Conservation (phyloP, 805 yeast species). For the Candida glaebosa region DNA sequence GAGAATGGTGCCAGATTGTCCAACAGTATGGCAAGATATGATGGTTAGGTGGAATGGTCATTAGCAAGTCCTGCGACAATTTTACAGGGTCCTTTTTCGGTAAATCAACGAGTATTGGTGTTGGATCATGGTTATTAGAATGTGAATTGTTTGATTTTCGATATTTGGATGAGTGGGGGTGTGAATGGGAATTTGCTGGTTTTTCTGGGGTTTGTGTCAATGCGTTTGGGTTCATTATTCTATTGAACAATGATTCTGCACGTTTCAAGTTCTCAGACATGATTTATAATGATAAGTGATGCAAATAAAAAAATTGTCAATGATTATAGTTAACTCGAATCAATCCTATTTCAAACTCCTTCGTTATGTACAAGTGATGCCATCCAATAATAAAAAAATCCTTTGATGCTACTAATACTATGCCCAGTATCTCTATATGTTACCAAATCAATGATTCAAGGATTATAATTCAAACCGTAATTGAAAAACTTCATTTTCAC, state of each 20-base stretch:
- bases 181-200: neutral
- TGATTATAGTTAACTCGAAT: neutral
- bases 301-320: neutral
- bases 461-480: no score
- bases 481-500: no score
- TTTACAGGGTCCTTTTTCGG: slow-evolving; percentile 36
- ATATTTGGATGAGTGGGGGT: slow-evolving; percentile 1
- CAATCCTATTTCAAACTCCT: neutral
- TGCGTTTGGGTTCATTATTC: slow-evolving; percentile 41
- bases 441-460: neutral
- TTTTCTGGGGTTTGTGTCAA: slow-evolving; percentile 3
- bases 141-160: slow-evolving; percentile 6
- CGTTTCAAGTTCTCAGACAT: slow-evolving; percentile 46
- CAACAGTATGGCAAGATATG: slow-evolving; percentile 46
- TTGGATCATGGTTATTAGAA: slow-evolving; percentile 7
- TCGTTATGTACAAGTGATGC: slow-evolving; percentile 1
- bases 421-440: neutral
- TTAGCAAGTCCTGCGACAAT: slow-evolving; percentile 29
- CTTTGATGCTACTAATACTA: neutral
- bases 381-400: neutral
- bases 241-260: slow-evolving; percentile 44
- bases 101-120: slow-evolving; percentile 16
- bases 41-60: slow-evolving; percentile 23
- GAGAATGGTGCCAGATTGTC: slow-evolving; percentile 48
- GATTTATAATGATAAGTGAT: slow-evolving; percentile 4